Evolutionary conservation across 73 alveolate genomes (phyloP).

Genomic region (Blepharisma japonicum): DNA sequence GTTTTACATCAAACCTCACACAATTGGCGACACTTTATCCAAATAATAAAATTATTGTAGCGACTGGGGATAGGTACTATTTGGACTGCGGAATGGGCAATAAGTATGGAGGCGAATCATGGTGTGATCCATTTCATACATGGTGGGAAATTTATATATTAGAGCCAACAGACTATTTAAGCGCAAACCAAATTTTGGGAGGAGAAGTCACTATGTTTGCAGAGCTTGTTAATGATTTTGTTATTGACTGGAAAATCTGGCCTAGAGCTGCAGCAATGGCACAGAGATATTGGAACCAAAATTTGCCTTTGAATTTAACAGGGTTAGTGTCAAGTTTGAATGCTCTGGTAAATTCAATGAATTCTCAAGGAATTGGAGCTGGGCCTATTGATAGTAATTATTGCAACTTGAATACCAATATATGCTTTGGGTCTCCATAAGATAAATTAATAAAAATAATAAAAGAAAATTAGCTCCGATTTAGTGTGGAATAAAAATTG

Average conservation of each 20-base stretch:
- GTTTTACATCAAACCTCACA: too few relatives aligned
- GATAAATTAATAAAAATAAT: too few relatives aligned
- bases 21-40: too few relatives aligned
- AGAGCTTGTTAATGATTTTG: conserved; percentile 35
- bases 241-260: conserved; percentile 36
- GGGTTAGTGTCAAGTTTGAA: too few relatives aligned
- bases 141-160: conserved; percentile 47
- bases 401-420: too few relatives aligned
- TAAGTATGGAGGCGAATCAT: conserved; percentile 44
- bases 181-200: conserved; percentile 38
- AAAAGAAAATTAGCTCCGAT: too few relatives aligned
- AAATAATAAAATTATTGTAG: conserved; percentile 26
- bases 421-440: too few relatives aligned
- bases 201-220: conserved; percentile 49
- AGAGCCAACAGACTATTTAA: conserved; percentile 24
- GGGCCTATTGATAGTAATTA: too few relatives aligned
- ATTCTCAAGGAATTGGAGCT: too few relatives aligned
- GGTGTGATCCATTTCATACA: conserved; percentile 66
- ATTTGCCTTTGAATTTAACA: neutral
- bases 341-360: too few relatives aligned
- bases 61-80: conserved; percentile 40
- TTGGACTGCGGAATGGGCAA: conserved; percentile 63
- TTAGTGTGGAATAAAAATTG: too few relatives aligned
- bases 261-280: conserved; percentile 52
- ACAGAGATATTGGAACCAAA: conserved; percentile 40